phyloP scores from a whole-genome alignment of 2,329 filamentous ascomycete species.

The Colletotrichum viniferum region DNA sequence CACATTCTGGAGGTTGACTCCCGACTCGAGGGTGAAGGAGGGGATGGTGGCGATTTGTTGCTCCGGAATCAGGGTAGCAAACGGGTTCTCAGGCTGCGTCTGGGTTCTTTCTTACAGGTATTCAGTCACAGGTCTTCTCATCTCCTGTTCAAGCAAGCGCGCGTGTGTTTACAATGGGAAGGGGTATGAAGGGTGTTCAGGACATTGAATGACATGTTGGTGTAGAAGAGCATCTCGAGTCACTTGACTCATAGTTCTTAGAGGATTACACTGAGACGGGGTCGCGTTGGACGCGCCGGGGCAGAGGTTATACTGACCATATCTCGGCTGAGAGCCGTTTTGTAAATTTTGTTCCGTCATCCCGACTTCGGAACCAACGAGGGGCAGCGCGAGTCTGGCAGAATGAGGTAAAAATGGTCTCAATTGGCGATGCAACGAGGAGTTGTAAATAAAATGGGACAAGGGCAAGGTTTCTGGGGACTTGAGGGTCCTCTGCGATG shows the following conservation, averaged over 20 bases:
- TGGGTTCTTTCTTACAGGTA: slow-evolving; percentile 68
- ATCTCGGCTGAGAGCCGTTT: slow-evolving; percentile 28
- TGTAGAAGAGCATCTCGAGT: not conserved
- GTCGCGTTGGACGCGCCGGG: not conserved
- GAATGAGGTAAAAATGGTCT: not conserved
- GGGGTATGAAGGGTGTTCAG: not conserved
- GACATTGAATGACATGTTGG: not conserved
- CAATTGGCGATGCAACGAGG: not conserved
- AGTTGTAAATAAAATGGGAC: not conserved
- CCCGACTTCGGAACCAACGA: slow-evolving; percentile 19
- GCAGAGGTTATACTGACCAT: slow-evolving; percentile 32
- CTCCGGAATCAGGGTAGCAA: slow-evolving; percentile 82
- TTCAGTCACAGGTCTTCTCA: slow-evolving; percentile 60
- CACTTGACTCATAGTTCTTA: not conserved
- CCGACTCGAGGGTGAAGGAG: slow-evolving; percentile 91
- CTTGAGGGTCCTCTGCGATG: not conserved
- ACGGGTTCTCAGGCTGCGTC: slow-evolving; percentile 89
- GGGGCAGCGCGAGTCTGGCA: not conserved
- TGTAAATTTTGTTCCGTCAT: slow-evolving; percentile 29
- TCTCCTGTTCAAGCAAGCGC: not conserved
- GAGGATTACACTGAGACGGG: not conserved
- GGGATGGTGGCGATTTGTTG: slow-evolving; percentile 88
- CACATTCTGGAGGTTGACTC: slow-evolving; percentile 79
- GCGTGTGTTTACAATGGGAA: not conserved
- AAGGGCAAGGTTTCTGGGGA: not conserved